phyloP scores from a whole-genome alignment of 1,284 basidiomycete species.

The Puccinia hordei region DNA sequence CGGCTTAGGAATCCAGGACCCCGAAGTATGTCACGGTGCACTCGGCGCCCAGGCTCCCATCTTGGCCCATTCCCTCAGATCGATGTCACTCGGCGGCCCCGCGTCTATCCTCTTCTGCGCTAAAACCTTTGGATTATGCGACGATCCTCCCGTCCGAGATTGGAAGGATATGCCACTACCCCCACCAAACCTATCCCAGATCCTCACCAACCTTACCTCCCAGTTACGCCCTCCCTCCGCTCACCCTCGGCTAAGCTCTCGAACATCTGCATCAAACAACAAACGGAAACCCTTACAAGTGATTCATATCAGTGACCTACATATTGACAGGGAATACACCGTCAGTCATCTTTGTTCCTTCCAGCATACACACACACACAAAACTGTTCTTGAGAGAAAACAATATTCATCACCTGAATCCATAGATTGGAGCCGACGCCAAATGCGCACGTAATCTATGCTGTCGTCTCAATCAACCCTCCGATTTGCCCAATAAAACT shows the following conservation, averaged over 20 bases:
- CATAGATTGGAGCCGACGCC: constrained; percentile 62
- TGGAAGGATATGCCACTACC: constrained; percentile 51
- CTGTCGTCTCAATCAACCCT: constrained; percentile 60
- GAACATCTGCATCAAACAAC: constrained; percentile 14
- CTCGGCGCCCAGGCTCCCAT: constrained; percentile 65
- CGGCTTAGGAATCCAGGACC: constrained; percentile 57
- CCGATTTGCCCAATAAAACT: constrained; percentile 40
- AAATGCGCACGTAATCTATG: constrained; percentile 68
- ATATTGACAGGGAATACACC: constrained; percentile 60
- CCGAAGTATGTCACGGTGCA: constrained; percentile 66
- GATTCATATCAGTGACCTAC: constrained; percentile 57
- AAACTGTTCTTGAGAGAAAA: not conserved
- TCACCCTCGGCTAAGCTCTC: constrained; percentile 56
- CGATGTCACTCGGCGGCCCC: constrained; percentile 63
- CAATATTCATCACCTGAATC: not conserved
- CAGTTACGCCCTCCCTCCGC: constrained; percentile 18
- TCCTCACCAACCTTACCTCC: not conserved
- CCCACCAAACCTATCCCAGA: not conserved
- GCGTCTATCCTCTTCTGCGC: constrained; percentile 67
- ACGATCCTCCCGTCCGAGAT: constrained; percentile 57
- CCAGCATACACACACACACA: not conserved
- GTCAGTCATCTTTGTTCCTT: constrained; percentile 51
- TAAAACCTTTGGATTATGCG: constrained; percentile 66
- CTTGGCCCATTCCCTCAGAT: constrained; percentile 66
- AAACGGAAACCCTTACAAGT: constrained; percentile 54